These are phyloP conservation scores for Candida corydali DNA, from an alignment of 805 yeast genomes.

Conservation along the genomic window DNA sequence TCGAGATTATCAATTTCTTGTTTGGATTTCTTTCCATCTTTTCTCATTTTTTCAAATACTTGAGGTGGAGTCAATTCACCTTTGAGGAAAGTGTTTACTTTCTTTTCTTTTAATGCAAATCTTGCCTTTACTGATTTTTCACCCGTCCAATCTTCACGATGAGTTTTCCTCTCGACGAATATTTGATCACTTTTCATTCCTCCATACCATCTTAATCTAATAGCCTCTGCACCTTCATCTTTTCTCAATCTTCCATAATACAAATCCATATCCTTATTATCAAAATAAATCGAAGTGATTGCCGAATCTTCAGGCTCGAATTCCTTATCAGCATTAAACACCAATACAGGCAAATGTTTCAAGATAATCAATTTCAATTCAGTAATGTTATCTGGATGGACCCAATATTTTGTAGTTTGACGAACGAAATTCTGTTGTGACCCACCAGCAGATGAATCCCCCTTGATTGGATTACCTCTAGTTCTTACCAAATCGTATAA, in stretches of 20 bases:
- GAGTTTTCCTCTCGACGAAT: slow-evolving; percentile 96
- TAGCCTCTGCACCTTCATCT: slow-evolving; percentile 98
- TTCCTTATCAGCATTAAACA: slow-evolving; percentile 93
- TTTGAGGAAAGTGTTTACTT: slow-evolving; percentile 75
- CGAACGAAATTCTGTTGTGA: slow-evolving; percentile 96
- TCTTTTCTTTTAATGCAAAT: slow-evolving; percentile 85
- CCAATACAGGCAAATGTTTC: slow-evolving; percentile 95
- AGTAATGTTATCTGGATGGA: slow-evolving; percentile 96
- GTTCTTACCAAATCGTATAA: slow-evolving; percentile 92
- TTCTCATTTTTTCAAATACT: slow-evolving; percentile 87
- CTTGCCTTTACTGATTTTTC: slow-evolving; percentile 99
- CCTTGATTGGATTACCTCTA: slow-evolving; percentile 90
- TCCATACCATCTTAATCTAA: slow-evolving; percentile 98
- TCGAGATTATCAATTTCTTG: slow-evolving; percentile 91
- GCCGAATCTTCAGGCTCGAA: slow-evolving; percentile 94
- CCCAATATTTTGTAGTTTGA: slow-evolving; percentile 99
- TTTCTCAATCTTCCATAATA: slow-evolving; percentile 93
- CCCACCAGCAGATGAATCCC: slow-evolving; percentile 98
- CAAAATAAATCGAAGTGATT: slow-evolving; percentile 94
- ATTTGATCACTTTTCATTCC: slow-evolving; percentile 92
- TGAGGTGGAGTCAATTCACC: slow-evolving; percentile 87
- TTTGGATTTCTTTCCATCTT: slow-evolving; percentile 82
- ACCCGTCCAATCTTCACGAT: slow-evolving; percentile 99
- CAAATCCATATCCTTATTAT: slow-evolving; percentile 81
- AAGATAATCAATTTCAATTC: slow-evolving; percentile 88